Conservation (phyloP, 2,329 filamentous ascomycete species). For the Neonectria hederae region DNA sequence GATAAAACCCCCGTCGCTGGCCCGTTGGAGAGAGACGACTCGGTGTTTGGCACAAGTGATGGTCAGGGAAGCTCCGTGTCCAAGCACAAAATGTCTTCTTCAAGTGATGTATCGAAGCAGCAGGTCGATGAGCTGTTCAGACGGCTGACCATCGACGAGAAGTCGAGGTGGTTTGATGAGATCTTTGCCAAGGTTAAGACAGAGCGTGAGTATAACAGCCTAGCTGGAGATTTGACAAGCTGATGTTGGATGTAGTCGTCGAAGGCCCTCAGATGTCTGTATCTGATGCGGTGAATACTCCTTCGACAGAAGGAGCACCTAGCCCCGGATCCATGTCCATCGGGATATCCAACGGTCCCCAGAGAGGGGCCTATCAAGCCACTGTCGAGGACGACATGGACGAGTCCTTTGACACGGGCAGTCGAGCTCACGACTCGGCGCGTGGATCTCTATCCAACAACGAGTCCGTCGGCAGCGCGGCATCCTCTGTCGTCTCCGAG, state of each 20-base stretch:
- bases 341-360: constrained; percentile 11
- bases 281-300: constrained; percentile 25
- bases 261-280: constrained; percentile 20
- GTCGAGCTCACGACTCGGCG: background rate
- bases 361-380: constrained; percentile 26
- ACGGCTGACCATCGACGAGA: constrained; percentile 40
- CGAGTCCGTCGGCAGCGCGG: constrained; percentile 25
- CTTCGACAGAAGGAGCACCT: constrained; percentile 32
- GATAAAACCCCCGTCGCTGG: constrained; percentile 33
- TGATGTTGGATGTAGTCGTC: constrained; percentile 25
- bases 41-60: constrained; percentile 33
- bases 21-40: constrained; percentile 16
- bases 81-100: constrained; percentile 33
- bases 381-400: constrained; percentile 34
- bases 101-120: constrained; percentile 39
- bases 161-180: constrained; percentile 39
- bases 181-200: constrained; percentile 42
- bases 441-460: constrained; percentile 10
- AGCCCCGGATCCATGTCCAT: constrained; percentile 31
- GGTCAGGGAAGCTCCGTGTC: constrained; percentile 1
- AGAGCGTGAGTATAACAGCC: constrained; percentile 33
- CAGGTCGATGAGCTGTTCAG: constrained; percentile 38
- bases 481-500: constrained; percentile 36
- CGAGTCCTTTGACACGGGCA: constrained; percentile 2
- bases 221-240: background rate